Evolutionary conservation across 2,329 filamentous ascomycete species (phyloP).

Genomic region (Ophiostoma himal-ulmi): DNA sequence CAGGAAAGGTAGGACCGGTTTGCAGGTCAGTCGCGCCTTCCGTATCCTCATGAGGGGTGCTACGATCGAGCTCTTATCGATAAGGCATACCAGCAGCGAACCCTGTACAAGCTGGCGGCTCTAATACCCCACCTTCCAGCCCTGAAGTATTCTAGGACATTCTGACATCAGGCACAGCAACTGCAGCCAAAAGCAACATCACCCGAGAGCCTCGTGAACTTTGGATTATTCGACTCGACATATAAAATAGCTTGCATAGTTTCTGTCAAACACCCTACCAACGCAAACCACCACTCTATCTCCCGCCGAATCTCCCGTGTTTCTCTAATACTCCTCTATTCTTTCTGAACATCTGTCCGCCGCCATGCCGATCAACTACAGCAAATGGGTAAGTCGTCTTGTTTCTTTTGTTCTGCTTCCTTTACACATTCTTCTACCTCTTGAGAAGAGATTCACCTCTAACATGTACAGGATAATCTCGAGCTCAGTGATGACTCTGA

Average conservation of each 20-base stretch:
- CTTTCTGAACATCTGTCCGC: conserved; percentile 23
- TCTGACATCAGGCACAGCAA: conserved; percentile 12
- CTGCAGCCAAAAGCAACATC: not conserved
- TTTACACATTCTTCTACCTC: not conserved
- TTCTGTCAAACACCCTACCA: not conserved
- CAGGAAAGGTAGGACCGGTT: not conserved
- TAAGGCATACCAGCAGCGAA: conserved; percentile 13
- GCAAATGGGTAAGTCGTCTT: conserved; percentile 53
- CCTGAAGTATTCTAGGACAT: conserved; percentile 17
- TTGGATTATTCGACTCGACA: not conserved
- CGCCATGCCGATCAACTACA: conserved; percentile 49
- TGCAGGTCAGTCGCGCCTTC: not conserved
- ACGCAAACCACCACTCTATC: no score
- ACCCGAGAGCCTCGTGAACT: conserved; percentile 13
- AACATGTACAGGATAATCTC: conserved; percentile 62
- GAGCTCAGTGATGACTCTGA: conserved; percentile 98
- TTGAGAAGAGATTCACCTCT: not conserved
- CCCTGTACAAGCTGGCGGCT: conserved; percentile 6
- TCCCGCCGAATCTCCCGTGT: no score
- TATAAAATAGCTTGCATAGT: not conserved
- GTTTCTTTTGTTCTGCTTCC: not conserved
- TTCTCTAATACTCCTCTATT: not conserved
- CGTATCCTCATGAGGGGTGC: not conserved
- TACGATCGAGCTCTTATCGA: conserved; percentile 20
- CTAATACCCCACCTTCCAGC: conserved; percentile 20